Evolutionary conservation across 345 rosid genomes (phyloP).

Genomic region (Gossypium bickii): DNA sequence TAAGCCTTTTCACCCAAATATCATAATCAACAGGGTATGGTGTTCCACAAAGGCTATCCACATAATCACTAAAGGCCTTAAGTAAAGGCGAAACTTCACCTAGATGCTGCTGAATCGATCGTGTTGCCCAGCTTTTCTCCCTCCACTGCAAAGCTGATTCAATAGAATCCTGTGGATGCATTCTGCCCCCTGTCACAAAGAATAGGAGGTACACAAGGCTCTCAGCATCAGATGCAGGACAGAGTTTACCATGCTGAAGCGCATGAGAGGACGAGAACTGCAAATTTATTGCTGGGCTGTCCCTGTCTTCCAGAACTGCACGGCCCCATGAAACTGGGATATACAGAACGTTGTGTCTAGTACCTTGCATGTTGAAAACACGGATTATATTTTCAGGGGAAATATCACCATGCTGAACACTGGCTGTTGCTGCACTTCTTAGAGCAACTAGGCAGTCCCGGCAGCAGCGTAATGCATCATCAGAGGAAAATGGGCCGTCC

Average conservation of each 20-base stretch:
- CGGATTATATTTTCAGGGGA: constrained; percentile 53
- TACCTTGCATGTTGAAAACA: constrained; percentile 27
- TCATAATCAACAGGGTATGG: constrained; percentile 63
- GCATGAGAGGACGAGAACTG: constrained; percentile 63
- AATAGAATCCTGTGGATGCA: constrained; percentile 53
- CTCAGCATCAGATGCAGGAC: constrained; percentile 65
- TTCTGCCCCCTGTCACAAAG: constrained; percentile 47
- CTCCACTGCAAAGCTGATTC: constrained; percentile 70
- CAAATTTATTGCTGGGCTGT: constrained; percentile 52
- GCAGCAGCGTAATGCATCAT: constrained; percentile 53
- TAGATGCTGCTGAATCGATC: constrained; percentile 51
- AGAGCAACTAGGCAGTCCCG: constrained; percentile 52
- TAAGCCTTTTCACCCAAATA: constrained; percentile 53
- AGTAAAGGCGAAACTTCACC: constrained; percentile 52
- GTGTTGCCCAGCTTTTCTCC: constrained; percentile 54
- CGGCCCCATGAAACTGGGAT: constrained; percentile 56
- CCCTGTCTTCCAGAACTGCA: constrained; percentile 61
- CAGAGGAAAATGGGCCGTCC: constrained; percentile 36
- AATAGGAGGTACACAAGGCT: constrained; percentile 51
- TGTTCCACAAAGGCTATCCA: constrained; percentile 64
- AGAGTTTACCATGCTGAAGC: constrained; percentile 58
- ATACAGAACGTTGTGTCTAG: constrained; percentile 22
- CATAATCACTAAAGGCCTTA: constrained; percentile 69
- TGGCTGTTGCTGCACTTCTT: constrained; percentile 45
- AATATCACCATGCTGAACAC: constrained; percentile 58